These are phyloP conservation scores for Emergomyces orientalis DNA, from an alignment of 2,329 filamentous ascomycete species.

Conservation along the genomic window DNA sequence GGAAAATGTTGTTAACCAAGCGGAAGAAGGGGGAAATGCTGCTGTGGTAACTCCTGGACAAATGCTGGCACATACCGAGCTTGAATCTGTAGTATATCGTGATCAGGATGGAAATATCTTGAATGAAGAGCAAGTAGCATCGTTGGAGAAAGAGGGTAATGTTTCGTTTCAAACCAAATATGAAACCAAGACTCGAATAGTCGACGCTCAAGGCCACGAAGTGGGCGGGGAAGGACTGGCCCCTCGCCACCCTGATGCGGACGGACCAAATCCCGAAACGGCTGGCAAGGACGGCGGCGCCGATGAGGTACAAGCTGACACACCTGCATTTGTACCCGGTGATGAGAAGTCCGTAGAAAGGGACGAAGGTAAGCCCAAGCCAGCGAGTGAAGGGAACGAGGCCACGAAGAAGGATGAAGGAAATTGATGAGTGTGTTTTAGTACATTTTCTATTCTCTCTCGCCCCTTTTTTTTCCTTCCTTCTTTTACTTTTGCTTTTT, in stretches of 20 bases:
- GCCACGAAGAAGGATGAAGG: conserved; percentile 30
- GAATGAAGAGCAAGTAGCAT: conserved; percentile 70
- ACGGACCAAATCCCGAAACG: conserved; percentile 51
- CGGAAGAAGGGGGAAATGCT: background rate
- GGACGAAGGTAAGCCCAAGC: conserved; percentile 34
- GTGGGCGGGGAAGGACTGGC: conserved; percentile 43
- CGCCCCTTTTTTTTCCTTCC: conserved; percentile 10
- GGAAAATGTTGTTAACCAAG: conserved; percentile 17
- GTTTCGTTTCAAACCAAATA: conserved; percentile 93
- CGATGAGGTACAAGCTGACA: conserved; percentile 25
- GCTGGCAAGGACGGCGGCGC: conserved; percentile 33
- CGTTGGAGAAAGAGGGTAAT: conserved; percentile 64
- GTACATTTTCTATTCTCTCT: conserved; percentile 10
- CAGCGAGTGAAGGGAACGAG: conserved; percentile 40
- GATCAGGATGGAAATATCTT: conserved; percentile 90
- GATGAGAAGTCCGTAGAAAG: conserved; percentile 31
- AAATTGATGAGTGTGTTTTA: conserved; percentile 11
- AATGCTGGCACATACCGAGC: conserved; percentile 40
- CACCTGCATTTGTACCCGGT: conserved; percentile 33
- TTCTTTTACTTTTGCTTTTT: conserved; percentile 6
- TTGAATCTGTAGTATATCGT: conserved; percentile 86
- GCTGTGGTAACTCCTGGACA: conserved; percentile 26
- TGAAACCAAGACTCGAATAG: conserved; percentile 80
- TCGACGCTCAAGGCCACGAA: conserved; percentile 73
- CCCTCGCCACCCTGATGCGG: conserved; percentile 48